Conservation (phyloP, 2,329 filamentous ascomycete species). For the Didymella sp. region DNA sequence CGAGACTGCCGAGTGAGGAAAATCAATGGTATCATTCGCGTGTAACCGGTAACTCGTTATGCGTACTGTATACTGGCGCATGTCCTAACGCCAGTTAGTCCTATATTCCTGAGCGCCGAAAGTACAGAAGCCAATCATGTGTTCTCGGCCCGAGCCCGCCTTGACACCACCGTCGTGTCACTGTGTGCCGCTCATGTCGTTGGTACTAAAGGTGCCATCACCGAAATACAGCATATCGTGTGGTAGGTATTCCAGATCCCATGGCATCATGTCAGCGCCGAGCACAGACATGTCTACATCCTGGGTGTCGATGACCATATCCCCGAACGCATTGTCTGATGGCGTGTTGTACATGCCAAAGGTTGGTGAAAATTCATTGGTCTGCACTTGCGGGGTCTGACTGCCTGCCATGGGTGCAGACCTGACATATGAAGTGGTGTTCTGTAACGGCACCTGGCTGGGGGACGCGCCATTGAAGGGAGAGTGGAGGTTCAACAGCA, state of each 20-base stretch:
- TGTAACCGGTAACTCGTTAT: not conserved
- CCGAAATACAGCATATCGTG: constrained; percentile 64
- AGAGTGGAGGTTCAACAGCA: constrained; percentile 59
- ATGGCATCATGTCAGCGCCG: constrained; percentile 74
- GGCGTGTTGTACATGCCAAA: constrained; percentile 36
- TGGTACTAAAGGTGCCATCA: constrained; percentile 21
- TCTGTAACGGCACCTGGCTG: constrained; percentile 23
- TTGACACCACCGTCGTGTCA: not conserved
- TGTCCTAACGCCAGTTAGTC: not conserved
- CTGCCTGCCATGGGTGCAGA: constrained; percentile 28
- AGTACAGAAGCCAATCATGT: not conserved
- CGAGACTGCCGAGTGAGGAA: not conserved
- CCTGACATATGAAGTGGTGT: constrained; percentile 28
- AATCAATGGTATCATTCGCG: constrained; percentile 16
- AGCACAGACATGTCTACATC: constrained; percentile 77
- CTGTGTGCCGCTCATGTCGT: constrained; percentile 11
- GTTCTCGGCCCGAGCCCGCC: not conserved
- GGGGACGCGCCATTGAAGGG: constrained; percentile 49
- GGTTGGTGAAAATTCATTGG: constrained; percentile 33
- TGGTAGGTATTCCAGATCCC: constrained; percentile 74
- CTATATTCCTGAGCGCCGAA: constrained; percentile 10
- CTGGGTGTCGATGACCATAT: constrained; percentile 77
- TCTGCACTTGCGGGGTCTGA: constrained; percentile 5
- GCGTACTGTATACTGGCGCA: not conserved
- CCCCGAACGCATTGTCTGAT: constrained; percentile 47